These are phyloP conservation scores for Pestalotiopsis sp. DNA, from an alignment of 2,329 filamentous ascomycete species.

Conservation along the genomic window DNA sequence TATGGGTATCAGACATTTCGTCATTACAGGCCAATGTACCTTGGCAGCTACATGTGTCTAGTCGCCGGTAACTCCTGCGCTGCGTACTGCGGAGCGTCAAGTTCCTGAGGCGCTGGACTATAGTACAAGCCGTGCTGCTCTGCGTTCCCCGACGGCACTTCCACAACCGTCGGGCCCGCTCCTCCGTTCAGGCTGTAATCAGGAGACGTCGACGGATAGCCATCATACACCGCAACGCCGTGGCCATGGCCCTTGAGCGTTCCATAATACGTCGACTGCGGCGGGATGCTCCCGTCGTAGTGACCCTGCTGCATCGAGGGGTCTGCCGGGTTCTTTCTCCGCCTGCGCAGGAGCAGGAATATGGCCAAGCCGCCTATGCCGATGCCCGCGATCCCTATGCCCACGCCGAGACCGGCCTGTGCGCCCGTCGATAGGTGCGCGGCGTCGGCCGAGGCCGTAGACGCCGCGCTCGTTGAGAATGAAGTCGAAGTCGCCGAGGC, in stretches of 20 bases:
- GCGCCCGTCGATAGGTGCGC: conserved; percentile 8
- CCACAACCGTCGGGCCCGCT: neutral
- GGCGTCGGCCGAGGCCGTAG: neutral
- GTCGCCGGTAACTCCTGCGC: neutral
- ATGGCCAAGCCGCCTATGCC: neutral
- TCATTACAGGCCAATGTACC: no score
- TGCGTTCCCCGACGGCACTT: neutral
- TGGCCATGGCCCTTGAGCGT: no score
- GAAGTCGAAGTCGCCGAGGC: neutral
- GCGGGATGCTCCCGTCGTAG: neutral
- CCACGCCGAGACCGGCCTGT: conserved; percentile 17
- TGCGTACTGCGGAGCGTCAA: neutral
- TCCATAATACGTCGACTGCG: neutral
- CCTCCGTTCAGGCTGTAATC: neutral
- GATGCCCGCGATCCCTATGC: conserved; percentile 14
- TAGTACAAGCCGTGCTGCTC: neutral
- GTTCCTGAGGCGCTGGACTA: neutral
- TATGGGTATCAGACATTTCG: no score
- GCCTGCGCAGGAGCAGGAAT: neutral
- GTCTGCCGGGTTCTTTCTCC: neutral
- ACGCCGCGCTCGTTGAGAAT: neutral
- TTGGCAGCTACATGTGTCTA: neutral
- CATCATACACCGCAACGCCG: neutral
- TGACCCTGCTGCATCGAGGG: neutral
- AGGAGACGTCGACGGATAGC: neutral